Percentiles rank a stretch among this genome's conserved stretches.
Conservation (phyloP, 208 protist species). For the Leishmania guyanensis region DNA sequence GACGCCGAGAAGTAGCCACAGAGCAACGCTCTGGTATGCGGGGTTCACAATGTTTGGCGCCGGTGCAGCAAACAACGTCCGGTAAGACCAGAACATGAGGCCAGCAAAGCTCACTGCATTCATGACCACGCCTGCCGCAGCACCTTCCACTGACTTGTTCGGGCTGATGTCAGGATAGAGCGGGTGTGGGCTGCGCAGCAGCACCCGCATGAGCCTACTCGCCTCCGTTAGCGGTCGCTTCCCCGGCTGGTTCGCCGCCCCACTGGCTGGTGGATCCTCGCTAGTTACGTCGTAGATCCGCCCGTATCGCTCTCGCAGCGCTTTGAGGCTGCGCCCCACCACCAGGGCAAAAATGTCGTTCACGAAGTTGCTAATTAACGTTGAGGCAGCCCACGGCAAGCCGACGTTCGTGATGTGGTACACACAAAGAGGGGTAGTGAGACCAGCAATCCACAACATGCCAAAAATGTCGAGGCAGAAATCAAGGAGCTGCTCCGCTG, state of each 20-base stretch:
- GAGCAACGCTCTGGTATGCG: constrained; percentile 34
- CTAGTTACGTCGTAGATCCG: constrained; percentile 30
- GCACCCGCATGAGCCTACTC: constrained; percentile 15
- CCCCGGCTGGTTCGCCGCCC: not conserved
- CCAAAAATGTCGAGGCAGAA: constrained; percentile 88
- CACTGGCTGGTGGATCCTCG: not conserved
- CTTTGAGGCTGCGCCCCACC: constrained; percentile 47
- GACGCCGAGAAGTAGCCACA: constrained; percentile 62
- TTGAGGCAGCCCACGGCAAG: constrained; percentile 53
- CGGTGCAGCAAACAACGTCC: constrained; percentile 21
- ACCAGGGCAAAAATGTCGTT: constrained; percentile 84
- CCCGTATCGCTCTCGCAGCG: constrained; percentile 26
- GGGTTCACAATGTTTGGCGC: constrained; percentile 30
- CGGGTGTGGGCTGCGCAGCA: constrained; percentile 50
- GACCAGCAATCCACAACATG: constrained; percentile 73
- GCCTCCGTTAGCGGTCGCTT: constrained; percentile 26
- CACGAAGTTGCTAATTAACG: constrained; percentile 72
- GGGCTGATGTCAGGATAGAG: constrained; percentile 77
- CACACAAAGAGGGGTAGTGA: constrained; percentile 51
- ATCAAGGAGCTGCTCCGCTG: constrained; percentile 75
- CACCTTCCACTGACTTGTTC: constrained; percentile 91
- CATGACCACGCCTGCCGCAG: constrained; percentile 61
- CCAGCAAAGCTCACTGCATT: constrained; percentile 57
- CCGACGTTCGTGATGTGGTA: constrained; percentile 61
- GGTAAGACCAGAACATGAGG: constrained; percentile 44